Percentiles rank a stretch among this genome's conserved stretches.
phyloP scores from a whole-genome alignment of 1,284 basidiomycete species.

The Hypsizygus ulmarius region DNA sequence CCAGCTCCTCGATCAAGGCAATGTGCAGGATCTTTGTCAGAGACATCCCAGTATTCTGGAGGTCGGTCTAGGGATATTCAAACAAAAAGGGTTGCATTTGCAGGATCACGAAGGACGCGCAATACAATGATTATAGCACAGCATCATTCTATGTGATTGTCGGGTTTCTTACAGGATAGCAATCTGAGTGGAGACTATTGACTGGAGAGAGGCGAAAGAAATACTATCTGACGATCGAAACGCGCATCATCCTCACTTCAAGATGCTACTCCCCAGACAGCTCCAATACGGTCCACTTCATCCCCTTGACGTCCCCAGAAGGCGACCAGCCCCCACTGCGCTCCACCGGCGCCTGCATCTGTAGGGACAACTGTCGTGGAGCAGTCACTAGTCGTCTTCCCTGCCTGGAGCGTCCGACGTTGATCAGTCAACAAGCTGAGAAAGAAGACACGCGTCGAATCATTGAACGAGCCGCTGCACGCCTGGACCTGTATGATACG shows the following conservation, averaged over 20 bases:
- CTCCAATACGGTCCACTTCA: constrained; percentile 34
- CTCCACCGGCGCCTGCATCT: constrained; percentile 27
- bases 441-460: constrained; percentile 33
- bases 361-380: constrained; percentile 26
- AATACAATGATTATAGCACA: no score
- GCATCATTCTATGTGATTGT: no score
- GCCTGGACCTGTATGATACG: constrained; percentile 24
- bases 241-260: constrained; percentile 14
- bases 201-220: no score
- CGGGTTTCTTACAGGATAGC: no score
- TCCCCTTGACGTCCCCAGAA: constrained; percentile 36
- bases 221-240: constrained; percentile 4
- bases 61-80: no score
- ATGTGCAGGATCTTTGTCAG: no score
- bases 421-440: constrained; percentile 30
- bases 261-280: constrained; percentile 30
- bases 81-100: no score
- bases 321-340: constrained; percentile 31
- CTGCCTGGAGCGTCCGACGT: constrained; percentile 29
- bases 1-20: no score
- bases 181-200: no score
- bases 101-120: no score
- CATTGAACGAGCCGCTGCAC: constrained; percentile 28
- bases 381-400: constrained; percentile 31
- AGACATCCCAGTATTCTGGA: no score